Percentiles rank a stretch among this genome's conserved stretches.
Conservation (phyloP, 1,139 yeast genomes). For the Zygosaccharomyces pseudobailii region DNA sequence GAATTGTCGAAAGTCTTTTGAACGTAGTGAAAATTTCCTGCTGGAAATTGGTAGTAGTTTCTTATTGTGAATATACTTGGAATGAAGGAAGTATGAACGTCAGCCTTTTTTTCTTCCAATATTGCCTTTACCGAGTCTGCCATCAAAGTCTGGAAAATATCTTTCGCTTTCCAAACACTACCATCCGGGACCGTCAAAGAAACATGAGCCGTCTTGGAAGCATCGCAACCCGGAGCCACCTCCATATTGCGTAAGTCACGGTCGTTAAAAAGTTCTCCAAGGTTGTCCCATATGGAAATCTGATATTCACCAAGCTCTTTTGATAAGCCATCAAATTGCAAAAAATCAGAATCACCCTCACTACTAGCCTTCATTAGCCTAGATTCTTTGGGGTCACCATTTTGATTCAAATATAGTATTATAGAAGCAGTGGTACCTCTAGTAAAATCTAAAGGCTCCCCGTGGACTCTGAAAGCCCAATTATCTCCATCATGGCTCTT, state of each 20-base stretch:
- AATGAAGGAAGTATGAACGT: slow-evolving; percentile 36
- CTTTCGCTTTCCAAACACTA: slow-evolving; percentile 75
- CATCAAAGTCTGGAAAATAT: slow-evolving; percentile 62
- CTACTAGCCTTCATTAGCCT: slow-evolving; percentile 37
- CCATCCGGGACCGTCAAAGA: slow-evolving; percentile 70
- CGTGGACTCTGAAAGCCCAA: slow-evolving; percentile 72
- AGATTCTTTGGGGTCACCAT: slow-evolving; percentile 47
- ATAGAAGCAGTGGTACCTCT: slow-evolving; percentile 54
- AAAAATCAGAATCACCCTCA: slow-evolving; percentile 31
- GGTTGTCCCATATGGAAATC: slow-evolving; percentile 47
- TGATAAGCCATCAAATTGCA: slow-evolving; percentile 51
- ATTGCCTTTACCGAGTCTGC: slow-evolving; percentile 62
- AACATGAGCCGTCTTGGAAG: slow-evolving; percentile 56
- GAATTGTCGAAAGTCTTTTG: slow-evolving; percentile 56
- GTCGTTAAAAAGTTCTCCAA: slow-evolving; percentile 40
- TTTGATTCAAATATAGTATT: slow-evolving; percentile 58
- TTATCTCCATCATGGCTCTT: slow-evolving; percentile 62
- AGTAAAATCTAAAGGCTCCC: slow-evolving; percentile 51
- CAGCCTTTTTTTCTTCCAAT: slow-evolving; percentile 35
- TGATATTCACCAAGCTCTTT: slow-evolving; percentile 54
- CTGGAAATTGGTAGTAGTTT: slow-evolving; percentile 52
- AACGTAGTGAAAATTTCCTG: slow-evolving; percentile 72
- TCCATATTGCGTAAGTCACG: slow-evolving; percentile 25
- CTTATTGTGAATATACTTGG: slow-evolving; percentile 47
- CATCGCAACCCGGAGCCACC: slow-evolving; percentile 42